Evolutionary conservation across 305 asterid genomes (phyloP).

Genomic region (Striga hermonthica): DNA sequence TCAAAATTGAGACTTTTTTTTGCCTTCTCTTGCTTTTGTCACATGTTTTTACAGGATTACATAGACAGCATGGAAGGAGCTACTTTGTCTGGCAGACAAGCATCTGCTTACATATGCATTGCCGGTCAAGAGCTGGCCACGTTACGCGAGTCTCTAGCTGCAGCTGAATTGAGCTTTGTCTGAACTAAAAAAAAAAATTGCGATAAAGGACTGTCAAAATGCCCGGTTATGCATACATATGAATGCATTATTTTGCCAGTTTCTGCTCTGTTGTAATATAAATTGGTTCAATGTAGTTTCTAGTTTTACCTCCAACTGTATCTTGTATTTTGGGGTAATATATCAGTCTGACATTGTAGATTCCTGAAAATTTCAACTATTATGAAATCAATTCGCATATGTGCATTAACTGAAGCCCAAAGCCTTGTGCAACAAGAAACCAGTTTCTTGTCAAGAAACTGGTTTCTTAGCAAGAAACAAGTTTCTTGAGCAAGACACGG

Average conservation of each 20-base stretch:
- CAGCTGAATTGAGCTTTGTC: constrained; percentile 42
- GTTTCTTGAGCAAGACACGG: too few relatives aligned
- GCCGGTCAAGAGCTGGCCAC: constrained; percentile 78
- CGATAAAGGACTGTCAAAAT: neutral
- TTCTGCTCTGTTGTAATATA: neutral
- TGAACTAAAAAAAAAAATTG: constrained; percentile 32
- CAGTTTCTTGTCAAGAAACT: too few relatives aligned
- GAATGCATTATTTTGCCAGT: too few relatives aligned
- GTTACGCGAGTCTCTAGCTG: constrained; percentile 48
- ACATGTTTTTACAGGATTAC: constrained; percentile 59
- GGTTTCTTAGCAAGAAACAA: too few relatives aligned
- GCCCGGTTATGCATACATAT: neutral
- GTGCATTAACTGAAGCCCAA: neutral
- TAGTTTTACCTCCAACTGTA: neutral
- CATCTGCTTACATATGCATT: constrained; percentile 76
- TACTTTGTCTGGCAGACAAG: constrained; percentile 89
- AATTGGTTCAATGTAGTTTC: neutral
- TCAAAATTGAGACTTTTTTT: neutral
- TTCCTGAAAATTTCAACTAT: neutral
- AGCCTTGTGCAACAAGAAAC: neutral
- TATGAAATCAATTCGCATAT: neutral
- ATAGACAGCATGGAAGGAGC: constrained; percentile 99
- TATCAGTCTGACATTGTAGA: constrained; percentile 21
- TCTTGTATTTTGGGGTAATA: constrained; percentile 5
- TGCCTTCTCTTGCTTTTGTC: neutral